phyloP scores from a whole-genome alignment of 305 asterid genomes.

The Fraxinus nigra region DNA sequence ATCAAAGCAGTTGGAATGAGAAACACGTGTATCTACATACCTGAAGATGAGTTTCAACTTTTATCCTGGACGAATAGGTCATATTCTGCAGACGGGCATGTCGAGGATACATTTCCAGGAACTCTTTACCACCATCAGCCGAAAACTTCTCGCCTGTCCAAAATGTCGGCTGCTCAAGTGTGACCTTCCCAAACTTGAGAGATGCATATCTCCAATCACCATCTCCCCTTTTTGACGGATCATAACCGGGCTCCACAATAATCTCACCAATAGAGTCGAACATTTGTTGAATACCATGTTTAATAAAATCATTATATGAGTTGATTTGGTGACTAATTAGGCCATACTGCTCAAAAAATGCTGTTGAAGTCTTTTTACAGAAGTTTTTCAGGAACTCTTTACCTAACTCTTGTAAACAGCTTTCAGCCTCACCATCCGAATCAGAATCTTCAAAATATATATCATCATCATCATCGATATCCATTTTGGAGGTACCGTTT shows the following conservation, averaged over 20 bases:
- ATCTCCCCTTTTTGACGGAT: constrained; percentile 78
- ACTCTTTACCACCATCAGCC: constrained; percentile 45
- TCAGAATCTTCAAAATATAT: constrained; percentile 46
- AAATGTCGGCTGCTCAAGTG: constrained; percentile 57
- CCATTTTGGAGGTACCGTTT: constrained; percentile 48
- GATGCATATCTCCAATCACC: constrained; percentile 80
- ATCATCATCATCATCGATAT: constrained; percentile 49
- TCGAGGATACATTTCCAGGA: constrained; percentile 56
- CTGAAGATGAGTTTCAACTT: constrained; percentile 59
- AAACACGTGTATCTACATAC: constrained; percentile 29
- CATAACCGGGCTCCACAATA: constrained; percentile 68
- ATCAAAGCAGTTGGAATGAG: constrained; percentile 5
- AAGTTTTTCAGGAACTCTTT: constrained; percentile 44
- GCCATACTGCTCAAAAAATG: constrained; percentile 76
- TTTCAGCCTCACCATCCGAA: constrained; percentile 52
- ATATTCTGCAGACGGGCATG: constrained; percentile 94
- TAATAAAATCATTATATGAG: constrained; percentile 75
- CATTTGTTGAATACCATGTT: constrained; percentile 63
- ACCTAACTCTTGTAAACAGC: constrained; percentile 43
- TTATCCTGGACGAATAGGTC: constrained; percentile 79
- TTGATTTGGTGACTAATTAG: constrained; percentile 82
- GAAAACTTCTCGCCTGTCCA: constrained; percentile 64
- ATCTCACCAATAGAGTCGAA: constrained; percentile 85
- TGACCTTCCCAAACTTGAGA: constrained; percentile 75
- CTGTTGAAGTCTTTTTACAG: constrained; percentile 64